Evolutionary conservation across 768 basidiomycete species (phyloP), one percentile per base, ranked within the genome.

Genomic region (Lyophyllum shimeji): DNA sequence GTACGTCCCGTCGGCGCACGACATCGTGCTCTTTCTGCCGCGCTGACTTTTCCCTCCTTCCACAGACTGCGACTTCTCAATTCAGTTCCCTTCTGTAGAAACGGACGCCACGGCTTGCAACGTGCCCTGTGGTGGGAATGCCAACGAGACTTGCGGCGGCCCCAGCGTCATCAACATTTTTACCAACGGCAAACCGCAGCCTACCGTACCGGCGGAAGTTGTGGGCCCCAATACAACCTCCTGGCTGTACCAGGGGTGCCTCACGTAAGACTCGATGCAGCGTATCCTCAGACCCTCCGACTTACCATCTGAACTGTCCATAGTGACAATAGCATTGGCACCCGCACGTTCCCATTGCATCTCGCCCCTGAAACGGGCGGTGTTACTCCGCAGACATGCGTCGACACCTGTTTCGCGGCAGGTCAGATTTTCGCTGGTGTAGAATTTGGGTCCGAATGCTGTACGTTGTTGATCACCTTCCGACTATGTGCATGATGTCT

Each of bases 301-400:
- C 39, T 40, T 40, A 40, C 15, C 17, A 18, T n/a, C n/a, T 4
- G n/a, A 15, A 40, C 31, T 13, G 11, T 7, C n/a, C 21, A 17
- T 23, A 59, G 58, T 33, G 58, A 59, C 33, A 21, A 59, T 31
- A 58, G 57, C 49, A 31, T 53, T 33, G 54, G 29, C 15, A 43
- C 17, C 12, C 50, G 54, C 20, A 55, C 58, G 11, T 20, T 56
- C 23, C n/a, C 54, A 18, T n/a, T 55, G 15, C 53, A 52, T 46
- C 50, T 59, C 17, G 13, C 37, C 31, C 53, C 53, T 17, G 33
- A 46, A 21, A 53, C 52, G 23, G 42, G 50, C 15, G 40, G 12
- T 20, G 52, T 53, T n/a, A 49, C 50, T 23, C 53, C 58, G 4
- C 53, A 55, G n/a, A 49, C 53, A 4, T 59, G 53, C 46, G 42